Evolutionary conservation across 1,284 basidiomycete genomes (phyloP), one percentile per base, ranked within the genome.

Genomic region (Heterobasidion occidentale): DNA sequence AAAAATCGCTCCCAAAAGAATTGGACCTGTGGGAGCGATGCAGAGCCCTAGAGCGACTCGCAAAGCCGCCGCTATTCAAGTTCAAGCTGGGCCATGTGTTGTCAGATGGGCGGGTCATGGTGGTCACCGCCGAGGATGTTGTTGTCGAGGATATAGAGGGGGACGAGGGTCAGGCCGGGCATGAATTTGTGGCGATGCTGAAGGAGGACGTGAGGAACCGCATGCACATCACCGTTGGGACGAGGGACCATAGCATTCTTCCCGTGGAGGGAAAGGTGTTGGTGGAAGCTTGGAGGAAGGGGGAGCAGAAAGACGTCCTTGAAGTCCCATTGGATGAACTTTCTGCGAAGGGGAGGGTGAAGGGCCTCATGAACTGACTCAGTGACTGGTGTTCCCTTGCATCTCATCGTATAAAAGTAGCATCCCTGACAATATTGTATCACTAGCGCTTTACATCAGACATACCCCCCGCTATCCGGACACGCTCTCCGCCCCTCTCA

Each of bases 151-250:
- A 74, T 12, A 50, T 12, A 14, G 67, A 69, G 6, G 70, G 45
- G 36, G 61, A 61, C 9, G 54, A 55, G 20, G 58, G 55, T 7
- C 56, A 78, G 50, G 70, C 71, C 42, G 79, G 77, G 5, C 64
- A 73, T 14, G 72, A 74, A 42, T 83, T 89, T 51, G 61, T 86
- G 19, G 68, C 68, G 3, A 64, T 60, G 48, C 63, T 94, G 19
- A 74, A 79, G 0, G 66, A 72, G 14, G 77, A 80, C 15, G 64
- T 84, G 11, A 72, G 71, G 58, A 63, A 72, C 11, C 61, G 78
- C 59, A 68, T 95, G 61, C 97, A 99, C 68, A 81, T 99, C 58
- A 99, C 97, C 0, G 84, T 98, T 4, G 97, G 92, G 2, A 96
- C 92, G 5, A 64, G 68, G 54, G 66, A 77, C 46, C 67, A 70